Conservation (phyloP, 1,284 basidiomycete genomes). For the Volvariella surrecta region DNA sequence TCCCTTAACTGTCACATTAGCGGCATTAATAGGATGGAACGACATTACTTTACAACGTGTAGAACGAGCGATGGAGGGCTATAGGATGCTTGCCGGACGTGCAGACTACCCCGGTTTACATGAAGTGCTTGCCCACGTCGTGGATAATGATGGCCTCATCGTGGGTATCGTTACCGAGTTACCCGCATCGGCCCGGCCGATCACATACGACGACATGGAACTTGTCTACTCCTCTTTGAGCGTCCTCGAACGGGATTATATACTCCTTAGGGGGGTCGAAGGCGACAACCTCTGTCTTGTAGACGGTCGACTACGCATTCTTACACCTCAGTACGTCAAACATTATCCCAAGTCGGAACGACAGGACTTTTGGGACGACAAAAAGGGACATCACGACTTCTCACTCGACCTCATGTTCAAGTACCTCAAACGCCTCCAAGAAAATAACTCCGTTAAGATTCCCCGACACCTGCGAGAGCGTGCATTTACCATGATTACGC, state of each 20-base stretch:
- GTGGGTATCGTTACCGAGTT: slow-evolving; percentile 36
- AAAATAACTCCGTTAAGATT: no score
- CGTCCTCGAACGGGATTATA: slow-evolving; percentile 14
- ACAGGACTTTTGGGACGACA: no score
- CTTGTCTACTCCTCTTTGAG: slow-evolving; percentile 33
- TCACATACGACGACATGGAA: slow-evolving; percentile 27
- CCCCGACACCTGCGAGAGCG: no score
- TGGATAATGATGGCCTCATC: slow-evolving; percentile 25
- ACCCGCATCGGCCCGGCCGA: slow-evolving; percentile 27
- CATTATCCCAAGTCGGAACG: no score
- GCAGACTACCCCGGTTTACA: slow-evolving; percentile 12
- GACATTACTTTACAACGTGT: slow-evolving; percentile 19
- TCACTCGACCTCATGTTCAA: no score
- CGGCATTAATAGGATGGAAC: slow-evolving; percentile 27
- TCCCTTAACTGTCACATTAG: slow-evolving; percentile 12
- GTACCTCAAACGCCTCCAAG: no score
- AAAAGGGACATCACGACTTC: no score
- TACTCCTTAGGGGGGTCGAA: slow-evolving; percentile 17
- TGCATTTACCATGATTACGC: no score
- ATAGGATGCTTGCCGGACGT: slow-evolving; percentile 17
- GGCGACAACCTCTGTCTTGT: slow-evolving; percentile 17
- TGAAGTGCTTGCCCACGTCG: slow-evolving; percentile 35
- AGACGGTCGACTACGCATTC: slow-evolving; percentile 18
- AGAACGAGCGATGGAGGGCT: slow-evolving; percentile 24
- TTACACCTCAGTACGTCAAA: no score